These are phyloP conservation scores for Lipomyces oligophaga DNA, from an alignment of 805 yeast species.

Conservation along the genomic window DNA sequence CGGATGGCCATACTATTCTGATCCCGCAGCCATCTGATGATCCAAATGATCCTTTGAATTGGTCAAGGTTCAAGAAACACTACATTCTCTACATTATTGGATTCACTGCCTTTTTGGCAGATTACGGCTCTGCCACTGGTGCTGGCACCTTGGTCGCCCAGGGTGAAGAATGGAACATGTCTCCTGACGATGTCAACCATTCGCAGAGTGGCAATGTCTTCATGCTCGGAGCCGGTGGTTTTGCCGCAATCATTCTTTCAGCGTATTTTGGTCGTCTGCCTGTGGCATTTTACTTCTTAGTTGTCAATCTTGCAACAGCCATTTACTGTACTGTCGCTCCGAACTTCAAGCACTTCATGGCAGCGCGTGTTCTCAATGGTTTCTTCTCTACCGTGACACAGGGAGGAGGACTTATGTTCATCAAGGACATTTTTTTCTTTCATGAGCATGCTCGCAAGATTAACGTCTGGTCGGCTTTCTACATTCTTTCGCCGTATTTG, in stretches of 20 bases:
- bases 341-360: constrained; percentile 19
- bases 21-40: constrained; percentile 65
- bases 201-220: constrained; percentile 9
- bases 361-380: constrained; percentile 40
- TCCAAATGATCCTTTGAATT: constrained; percentile 68
- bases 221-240: constrained; percentile 13
- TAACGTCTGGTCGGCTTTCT: constrained; percentile 69
- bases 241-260: constrained; percentile 19
- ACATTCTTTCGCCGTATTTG: constrained; percentile 44
- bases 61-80: constrained; percentile 41
- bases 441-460: constrained; percentile 61
- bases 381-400: constrained; percentile 60
- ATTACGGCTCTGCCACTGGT: constrained; percentile 17
- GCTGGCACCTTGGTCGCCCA: constrained; percentile 6
- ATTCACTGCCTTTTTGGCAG: constrained; percentile 14
- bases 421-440: constrained; percentile 67
- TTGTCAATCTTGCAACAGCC: constrained; percentile 20
- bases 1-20: constrained; percentile 47
- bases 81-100: not conserved
- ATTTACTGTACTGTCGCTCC: constrained; percentile 10
- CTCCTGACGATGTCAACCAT: constrained; percentile 14
- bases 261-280: constrained; percentile 13
- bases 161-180: constrained; percentile 10
- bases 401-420: constrained; percentile 64
- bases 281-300: constrained; percentile 7